phyloP scores from a whole-genome alignment of 2,329 filamentous ascomycete species.

The Fusarium anguioides region DNA sequence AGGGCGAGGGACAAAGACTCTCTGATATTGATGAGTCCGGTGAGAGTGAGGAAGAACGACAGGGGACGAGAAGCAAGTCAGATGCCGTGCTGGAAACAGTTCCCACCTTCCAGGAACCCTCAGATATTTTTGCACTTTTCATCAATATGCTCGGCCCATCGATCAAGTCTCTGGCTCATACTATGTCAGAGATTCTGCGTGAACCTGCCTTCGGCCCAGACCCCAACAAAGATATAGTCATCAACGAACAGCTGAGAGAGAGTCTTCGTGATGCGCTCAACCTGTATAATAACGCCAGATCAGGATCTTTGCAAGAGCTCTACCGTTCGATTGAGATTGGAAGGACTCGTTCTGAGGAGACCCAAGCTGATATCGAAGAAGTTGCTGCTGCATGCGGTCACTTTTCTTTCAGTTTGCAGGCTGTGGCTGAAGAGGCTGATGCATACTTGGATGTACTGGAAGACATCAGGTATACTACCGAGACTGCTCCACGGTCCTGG shows the following conservation, averaged over 20 bases:
- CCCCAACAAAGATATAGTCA: slow-evolving; percentile 73
- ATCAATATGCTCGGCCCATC: slow-evolving; percentile 90
- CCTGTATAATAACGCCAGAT: slow-evolving; percentile 81
- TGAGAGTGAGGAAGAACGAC: slow-evolving; percentile 63
- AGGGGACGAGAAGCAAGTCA: slow-evolving; percentile 43
- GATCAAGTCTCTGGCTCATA: slow-evolving; percentile 95
- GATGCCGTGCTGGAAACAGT: slow-evolving; percentile 46
- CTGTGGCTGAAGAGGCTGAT: slow-evolving; percentile 91
- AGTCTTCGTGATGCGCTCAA: slow-evolving; percentile 84
- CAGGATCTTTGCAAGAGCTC: slow-evolving; percentile 79
- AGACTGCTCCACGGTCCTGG: slow-evolving; percentile 75
- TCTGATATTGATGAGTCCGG: slow-evolving; percentile 74
- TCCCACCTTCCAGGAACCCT: slow-evolving; percentile 67
- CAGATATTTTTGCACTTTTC: slow-evolving; percentile 92
- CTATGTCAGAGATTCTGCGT: slow-evolving; percentile 86
- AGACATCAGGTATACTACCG: slow-evolving; percentile 79
- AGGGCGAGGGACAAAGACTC: slow-evolving; percentile 60
- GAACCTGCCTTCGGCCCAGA: slow-evolving; percentile 83
- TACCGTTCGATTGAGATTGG: slow-evolving; percentile 83
- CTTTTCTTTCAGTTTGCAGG: slow-evolving; percentile 91
- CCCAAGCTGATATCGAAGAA: slow-evolving; percentile 95
- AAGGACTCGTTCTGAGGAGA: slow-evolving; percentile 74
- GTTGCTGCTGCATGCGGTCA: slow-evolving; percentile 97
- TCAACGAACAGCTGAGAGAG: slow-evolving; percentile 82
- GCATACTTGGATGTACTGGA: slow-evolving; percentile 86